Evolutionary conservation across 495 filamentous ascomycete genomes (phyloP).

Genomic region (Chaetomidium leptoderma): DNA sequence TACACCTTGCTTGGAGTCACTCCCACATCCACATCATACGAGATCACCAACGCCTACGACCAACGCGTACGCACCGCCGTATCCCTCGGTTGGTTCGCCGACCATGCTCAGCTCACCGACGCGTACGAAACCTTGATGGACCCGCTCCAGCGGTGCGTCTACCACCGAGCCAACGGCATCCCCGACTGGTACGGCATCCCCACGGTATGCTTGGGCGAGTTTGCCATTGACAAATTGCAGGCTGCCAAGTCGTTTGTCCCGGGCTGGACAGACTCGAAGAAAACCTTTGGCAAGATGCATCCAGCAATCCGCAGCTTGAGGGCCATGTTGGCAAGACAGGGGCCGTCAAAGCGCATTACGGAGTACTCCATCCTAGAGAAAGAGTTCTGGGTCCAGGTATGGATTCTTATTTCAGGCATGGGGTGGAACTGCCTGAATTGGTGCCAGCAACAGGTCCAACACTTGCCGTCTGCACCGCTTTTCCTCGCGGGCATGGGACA

Average conservation of each 20-base stretch:
- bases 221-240: not conserved
- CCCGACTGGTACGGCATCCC: constrained; percentile 13
- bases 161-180: not conserved
- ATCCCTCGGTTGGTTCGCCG: not conserved
- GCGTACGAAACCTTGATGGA: not conserved
- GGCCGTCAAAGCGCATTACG: too few species aligned
- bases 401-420: too few species aligned
- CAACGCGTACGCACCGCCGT: not conserved
- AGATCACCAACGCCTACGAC: not conserved
- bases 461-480: too few species aligned
- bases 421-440: too few species aligned
- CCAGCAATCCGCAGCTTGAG: too few species aligned
- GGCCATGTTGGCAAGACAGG: too few species aligned
- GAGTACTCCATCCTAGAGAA: too few species aligned
- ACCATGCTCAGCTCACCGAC: not conserved
- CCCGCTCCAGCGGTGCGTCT: constrained; percentile 1
- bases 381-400: too few species aligned
- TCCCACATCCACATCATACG: not conserved
- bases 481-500: too few species aligned
- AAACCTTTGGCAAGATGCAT: too few species aligned
- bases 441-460: too few species aligned
- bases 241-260: not conserved
- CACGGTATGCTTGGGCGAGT: not conserved
- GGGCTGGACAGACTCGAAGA: not conserved
- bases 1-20: not conserved